phyloP scores from a whole-genome alignment of 1,284 basidiomycete species.

The Sanguinoderma infundibulare region DNA sequence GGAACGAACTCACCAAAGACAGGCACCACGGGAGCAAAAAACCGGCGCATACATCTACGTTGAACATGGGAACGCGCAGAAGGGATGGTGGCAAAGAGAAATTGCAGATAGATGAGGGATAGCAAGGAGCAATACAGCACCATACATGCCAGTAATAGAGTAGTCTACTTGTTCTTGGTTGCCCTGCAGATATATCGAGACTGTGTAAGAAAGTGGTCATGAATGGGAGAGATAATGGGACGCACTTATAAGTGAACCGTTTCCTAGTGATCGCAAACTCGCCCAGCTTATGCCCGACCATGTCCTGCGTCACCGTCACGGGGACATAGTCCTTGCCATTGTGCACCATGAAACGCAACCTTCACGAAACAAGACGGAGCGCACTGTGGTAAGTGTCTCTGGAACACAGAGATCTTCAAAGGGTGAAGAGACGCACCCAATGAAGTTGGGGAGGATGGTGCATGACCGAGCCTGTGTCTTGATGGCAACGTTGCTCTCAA shows the following conservation, averaged over 20 bases:
- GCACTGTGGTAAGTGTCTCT: no score
- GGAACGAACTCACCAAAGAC: neutral
- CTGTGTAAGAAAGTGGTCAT: neutral
- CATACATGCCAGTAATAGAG: neutral
- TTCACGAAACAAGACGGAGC: constrained; percentile 31
- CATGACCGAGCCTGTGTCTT: constrained; percentile 90
- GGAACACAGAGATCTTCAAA: neutral
- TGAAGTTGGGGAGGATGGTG: constrained; percentile 94
- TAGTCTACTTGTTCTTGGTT: constrained; percentile 33
- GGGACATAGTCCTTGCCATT: constrained; percentile 93
- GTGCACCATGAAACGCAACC: constrained; percentile 89
- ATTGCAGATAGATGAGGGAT: constrained; percentile 11
- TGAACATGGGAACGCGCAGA: neutral
- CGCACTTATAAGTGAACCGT: constrained; percentile 77
- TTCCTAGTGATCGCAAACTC: constrained; percentile 93
- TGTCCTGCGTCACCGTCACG: constrained; percentile 90
- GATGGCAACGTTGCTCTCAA: constrained; percentile 86
- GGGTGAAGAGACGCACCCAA: constrained; percentile 65
- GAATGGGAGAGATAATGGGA: constrained; percentile 20
- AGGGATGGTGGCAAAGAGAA: neutral
- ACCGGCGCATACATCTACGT: neutral
- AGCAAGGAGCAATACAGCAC: constrained; percentile 10
- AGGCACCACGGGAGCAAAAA: neutral
- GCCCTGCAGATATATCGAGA: constrained; percentile 9
- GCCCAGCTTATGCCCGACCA: constrained; percentile 98